These are phyloP conservation scores for Akanthomyces lecanii DNA, from an alignment of 2,329 filamentous ascomycete species.

Conservation along the genomic window DNA sequence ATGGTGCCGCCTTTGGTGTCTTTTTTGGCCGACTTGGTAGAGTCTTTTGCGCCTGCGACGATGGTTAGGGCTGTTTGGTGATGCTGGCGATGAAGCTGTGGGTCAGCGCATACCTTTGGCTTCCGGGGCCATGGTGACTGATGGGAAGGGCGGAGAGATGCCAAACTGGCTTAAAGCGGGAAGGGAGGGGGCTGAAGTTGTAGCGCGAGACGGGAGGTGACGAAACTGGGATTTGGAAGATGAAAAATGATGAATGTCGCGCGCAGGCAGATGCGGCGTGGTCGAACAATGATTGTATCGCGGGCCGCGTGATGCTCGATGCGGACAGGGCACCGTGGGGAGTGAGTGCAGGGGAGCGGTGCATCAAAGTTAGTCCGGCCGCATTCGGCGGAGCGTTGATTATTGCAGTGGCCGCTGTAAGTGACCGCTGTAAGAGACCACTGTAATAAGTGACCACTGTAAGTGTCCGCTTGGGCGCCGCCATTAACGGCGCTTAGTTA, in stretches of 20 bases:
- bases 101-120: conserved; percentile 15
- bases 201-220: neutral
- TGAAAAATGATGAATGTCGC: conserved; percentile 6
- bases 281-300: neutral
- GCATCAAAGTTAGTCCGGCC: conserved; percentile 17
- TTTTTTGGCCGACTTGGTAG: conserved; percentile 59
- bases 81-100: neutral
- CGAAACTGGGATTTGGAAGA: neutral
- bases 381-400: neutral
- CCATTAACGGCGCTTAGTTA: no score
- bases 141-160: neutral
- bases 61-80: neutral
- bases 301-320: neutral
- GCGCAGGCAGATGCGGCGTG: conserved; percentile 5
- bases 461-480: no score
- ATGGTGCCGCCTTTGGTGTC: conserved; percentile 47
- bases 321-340: neutral
- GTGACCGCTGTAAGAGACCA: no score
- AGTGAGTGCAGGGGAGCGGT: neutral
- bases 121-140: conserved; percentile 15
- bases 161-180: neutral
- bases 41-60: conserved; percentile 49
- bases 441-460: no score
- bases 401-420: no score
- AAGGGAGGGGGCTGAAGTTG: neutral